Evolutionary conservation across 2,329 filamentous ascomycete species (phyloP), one percentile per base, ranked within the genome.

Genomic region (Acarospora socialis): DNA sequence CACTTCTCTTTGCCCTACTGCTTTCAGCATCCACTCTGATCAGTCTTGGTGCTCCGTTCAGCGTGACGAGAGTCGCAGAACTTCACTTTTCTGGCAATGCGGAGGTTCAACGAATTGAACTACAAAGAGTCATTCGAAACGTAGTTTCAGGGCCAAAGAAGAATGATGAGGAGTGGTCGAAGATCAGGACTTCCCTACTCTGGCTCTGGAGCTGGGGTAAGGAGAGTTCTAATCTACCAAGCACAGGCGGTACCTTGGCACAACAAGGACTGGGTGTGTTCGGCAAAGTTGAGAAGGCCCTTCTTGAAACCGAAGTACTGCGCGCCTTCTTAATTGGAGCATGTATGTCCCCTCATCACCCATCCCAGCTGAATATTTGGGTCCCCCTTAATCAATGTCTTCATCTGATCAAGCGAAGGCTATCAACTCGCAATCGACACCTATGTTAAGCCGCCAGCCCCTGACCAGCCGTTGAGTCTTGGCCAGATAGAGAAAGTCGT

Each of bases 151-250:
- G 53, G 7, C 50, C 61, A 15, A 56, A 58, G 29, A 57, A 51
- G 25, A 55, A 63, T 33, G 57, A 59, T 8, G 53, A 60, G 18
- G 52, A 61, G 33, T 73, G 68, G 69, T 46, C 42, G 21, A 47
- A 46, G 6, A 57, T 63, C 13, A 58, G 70, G 30, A 48, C 55
- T 5, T 63, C 65, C 40, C 42, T 77, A 8, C 51, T 73, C 5
- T 77, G 72, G 72, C 57, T 77, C 5, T 69, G 66, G 54, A 61
- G 65, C 40, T 77, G 73, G 73, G 64, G 62, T 15, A 54, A 56
- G 21, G 48, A 55, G 27, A 40, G 44, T 14, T 26, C 33, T 12
- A 32, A 41, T 4, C 31, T 41, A 9, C 48, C 30, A 12, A 37
- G 40, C 29, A 38, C 20, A 10, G 33, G 22, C 18, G 30, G 19